These are phyloP conservation scores for Lanmaoa rubissima DNA, from an alignment of 768 basidiomycete genomes.

Conservation along the genomic window DNA sequence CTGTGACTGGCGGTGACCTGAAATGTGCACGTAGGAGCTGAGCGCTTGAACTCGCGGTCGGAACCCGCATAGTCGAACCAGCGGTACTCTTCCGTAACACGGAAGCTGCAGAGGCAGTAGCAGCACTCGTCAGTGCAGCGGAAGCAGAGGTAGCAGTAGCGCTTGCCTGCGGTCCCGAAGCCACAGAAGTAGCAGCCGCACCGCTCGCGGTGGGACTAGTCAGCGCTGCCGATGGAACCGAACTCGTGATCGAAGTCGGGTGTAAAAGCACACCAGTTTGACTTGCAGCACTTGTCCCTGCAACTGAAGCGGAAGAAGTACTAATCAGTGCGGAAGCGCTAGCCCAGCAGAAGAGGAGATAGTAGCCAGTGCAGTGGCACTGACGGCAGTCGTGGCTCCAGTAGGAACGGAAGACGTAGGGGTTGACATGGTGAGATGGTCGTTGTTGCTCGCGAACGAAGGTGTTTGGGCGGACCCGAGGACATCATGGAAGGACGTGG, in stretches of 20 bases:
- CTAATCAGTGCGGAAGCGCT: neutral
- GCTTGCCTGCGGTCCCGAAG: neutral
- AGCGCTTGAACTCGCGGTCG: neutral
- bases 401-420: too few species aligned
- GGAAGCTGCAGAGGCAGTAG: too few species aligned
- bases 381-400: too few species aligned
- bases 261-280: constrained; percentile 3
- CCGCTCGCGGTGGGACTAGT: neutral
- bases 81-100: neutral
- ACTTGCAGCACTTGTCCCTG: neutral
- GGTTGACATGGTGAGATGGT: too few species aligned
- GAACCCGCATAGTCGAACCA: neutral
- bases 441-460: too few species aligned
- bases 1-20: neutral
- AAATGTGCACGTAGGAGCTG: neutral
- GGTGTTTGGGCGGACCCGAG: too few species aligned
- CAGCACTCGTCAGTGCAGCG: too few species aligned
- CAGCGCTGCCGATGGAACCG: neutral
- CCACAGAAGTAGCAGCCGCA: neutral
- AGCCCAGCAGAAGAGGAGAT: neutral
- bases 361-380: too few species aligned
- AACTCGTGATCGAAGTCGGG: neutral
- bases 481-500: too few species aligned
- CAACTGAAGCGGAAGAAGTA: neutral
- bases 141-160: too few species aligned